A percentile compares a stretch with the other conserved stretches of the same genome.
These are phyloP conservation scores for Leccinum huronense DNA, from an alignment of 1,284 basidiomycete species.

Conservation along the genomic window DNA sequence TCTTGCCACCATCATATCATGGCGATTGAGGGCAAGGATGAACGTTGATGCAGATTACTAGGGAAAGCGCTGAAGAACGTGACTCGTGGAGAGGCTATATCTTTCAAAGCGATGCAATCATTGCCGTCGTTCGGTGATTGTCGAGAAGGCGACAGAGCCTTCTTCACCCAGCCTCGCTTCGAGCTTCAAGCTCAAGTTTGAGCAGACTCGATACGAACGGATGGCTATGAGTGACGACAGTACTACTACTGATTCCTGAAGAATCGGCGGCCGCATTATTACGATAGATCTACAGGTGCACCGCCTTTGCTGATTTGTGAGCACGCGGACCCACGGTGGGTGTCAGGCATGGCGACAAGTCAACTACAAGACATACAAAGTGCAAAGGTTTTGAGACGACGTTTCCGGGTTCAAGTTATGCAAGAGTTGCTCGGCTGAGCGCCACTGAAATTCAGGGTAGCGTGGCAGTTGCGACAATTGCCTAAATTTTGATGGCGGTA, in stretches of 20 bases:
- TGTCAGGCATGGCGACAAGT: conserved; percentile 5
- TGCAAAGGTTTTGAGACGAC: neutral
- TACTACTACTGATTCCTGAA: neutral
- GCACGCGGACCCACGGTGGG: conserved; percentile 7
- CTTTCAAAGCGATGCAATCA: conserved; percentile 4
- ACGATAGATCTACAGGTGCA: conserved; percentile 14
- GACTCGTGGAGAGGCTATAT: conserved; percentile 10
- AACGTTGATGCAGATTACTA: conserved; percentile 1
- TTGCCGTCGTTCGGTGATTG: conserved; percentile 12
- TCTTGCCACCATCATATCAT: too few species aligned
- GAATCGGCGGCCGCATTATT: conserved; percentile 10
- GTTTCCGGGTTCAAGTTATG: conserved; percentile 6
- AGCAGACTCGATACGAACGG: neutral
- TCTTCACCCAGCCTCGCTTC: conserved; percentile 2
- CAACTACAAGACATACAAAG: neutral
- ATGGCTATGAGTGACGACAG: neutral
- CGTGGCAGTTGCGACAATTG: conserved; percentile 19
- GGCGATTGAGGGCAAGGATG: neutral
- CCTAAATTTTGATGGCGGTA: conserved; percentile 35
- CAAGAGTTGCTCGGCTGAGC: conserved; percentile 13
- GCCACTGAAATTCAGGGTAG: conserved; percentile 22
- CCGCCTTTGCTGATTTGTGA: conserved; percentile 21
- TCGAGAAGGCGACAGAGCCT: conserved; percentile 19
- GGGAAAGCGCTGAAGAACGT: conserved; percentile 3
- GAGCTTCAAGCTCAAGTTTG: neutral